Base-by-base conservation (phyloP, 164 flowering plant genomes). In the Buxus sempervirens region DNA sequence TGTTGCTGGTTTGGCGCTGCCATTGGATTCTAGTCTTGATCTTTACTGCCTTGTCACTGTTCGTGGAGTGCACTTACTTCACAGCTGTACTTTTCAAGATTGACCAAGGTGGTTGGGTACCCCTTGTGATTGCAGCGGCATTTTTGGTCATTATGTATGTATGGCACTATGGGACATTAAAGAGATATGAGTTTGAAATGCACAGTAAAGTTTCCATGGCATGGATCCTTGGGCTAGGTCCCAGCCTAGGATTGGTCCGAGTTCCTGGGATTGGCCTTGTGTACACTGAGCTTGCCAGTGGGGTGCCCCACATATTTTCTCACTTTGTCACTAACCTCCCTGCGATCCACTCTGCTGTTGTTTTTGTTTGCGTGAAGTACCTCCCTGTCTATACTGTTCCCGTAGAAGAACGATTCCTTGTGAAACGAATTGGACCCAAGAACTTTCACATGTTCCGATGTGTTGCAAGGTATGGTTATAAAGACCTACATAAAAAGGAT, bases 41-140 rank as follows among this genome's bases (percentile, higher is more conserved):
- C 66, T 96, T 85, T 73, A 79, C 86, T 2, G 76, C 22, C 42
- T 72, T 87, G 21, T 94, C 96, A 18, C 71, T 87, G 58, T 42
- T 80, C 13, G 93, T 94, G 36, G 98, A 94, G 65, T 74, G 82
- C 38, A 78, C 86, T 0, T 94, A 91, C 73, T 77, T 94, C 70
- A 86, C 90, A n/a, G 87, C 97, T 0, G 91, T 90, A 36, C 84
- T 96, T 58, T 80, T 86, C 72, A 96, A 96, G 79, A 63, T 96
- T n/a, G 84, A 86, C 63, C 98, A 96, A 84, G 99, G 99, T 51
- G 99, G 99, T 0, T 93, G 98, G 98, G 98, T 90, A 57, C 98
- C 99, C 0, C 95, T 96, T 12, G 98, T 84, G 38, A 91, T 93
- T 23, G 89, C 99, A 18, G 90, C 85, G 19, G 86, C 84, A 41